These are phyloP conservation scores for Rhodotorula sp. DNA, from an alignment of 1,284 basidiomycete species.

Conservation along the genomic window DNA sequence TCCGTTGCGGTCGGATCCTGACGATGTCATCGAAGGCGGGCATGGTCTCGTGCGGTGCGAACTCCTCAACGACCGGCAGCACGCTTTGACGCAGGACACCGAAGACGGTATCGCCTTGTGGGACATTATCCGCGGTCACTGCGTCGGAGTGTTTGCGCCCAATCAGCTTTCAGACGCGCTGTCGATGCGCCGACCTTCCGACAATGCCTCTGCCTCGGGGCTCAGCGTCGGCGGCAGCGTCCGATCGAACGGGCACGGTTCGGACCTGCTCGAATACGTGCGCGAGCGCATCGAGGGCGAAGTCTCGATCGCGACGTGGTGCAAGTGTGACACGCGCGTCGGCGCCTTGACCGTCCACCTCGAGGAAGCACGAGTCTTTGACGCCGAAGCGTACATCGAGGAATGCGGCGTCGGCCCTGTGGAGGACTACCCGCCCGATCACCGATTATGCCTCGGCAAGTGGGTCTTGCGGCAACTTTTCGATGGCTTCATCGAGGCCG, in stretches of 20 bases:
- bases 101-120: conserved; percentile 80
- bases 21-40: conserved; percentile 71
- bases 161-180: conserved; percentile 59
- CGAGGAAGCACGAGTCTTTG: conserved; percentile 77
- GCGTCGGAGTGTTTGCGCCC: conserved; percentile 67
- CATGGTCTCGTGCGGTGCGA: conserved; percentile 77
- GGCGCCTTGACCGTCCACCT: conserved; percentile 86
- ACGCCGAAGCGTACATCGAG: conserved; percentile 92
- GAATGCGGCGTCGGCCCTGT: conserved; percentile 66
- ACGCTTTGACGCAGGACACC: conserved; percentile 88
- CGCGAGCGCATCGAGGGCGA: conserved; percentile 88
- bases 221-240: conserved; percentile 1
- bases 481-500: conserved; percentile 42
- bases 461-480: conserved; percentile 49
- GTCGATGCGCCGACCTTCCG: conserved; percentile 24
- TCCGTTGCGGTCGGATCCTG: conserved; percentile 63
- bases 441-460: conserved; percentile 48
- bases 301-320: conserved; percentile 81
- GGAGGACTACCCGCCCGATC: conserved; percentile 60
- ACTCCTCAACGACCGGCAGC: conserved; percentile 80
- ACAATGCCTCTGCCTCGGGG: background rate
- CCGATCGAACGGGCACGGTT: conserved; percentile 1
- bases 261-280: conserved; percentile 79
- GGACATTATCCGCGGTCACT: conserved; percentile 80
- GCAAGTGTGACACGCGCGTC: conserved; percentile 81